A percentile compares a stretch with the other conserved stretches of the same genome.
phyloP scores from a whole-genome alignment of 257 asterid species.

The Gynochthodes officinalis region DNA sequence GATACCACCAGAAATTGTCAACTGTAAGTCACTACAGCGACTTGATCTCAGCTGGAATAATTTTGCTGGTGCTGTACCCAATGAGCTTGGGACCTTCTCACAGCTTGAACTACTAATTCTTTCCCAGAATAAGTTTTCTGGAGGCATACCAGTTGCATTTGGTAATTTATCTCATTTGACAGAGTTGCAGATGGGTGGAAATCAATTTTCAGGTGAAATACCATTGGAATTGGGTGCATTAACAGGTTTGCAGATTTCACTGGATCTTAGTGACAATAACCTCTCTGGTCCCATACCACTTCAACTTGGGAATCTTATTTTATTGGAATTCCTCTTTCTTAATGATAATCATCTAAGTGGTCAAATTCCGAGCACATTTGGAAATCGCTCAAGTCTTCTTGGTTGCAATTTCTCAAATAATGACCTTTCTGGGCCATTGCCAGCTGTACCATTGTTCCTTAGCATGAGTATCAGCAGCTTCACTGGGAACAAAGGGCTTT shows the following conservation, averaged over 20 bases:
- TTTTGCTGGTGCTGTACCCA: constrained; percentile 53
- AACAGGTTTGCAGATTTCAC: constrained; percentile 69
- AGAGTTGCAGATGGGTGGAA: constrained; percentile 90
- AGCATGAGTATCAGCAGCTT: constrained; percentile 74
- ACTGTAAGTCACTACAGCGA: constrained; percentile 72
- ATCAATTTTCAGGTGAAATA: constrained; percentile 62
- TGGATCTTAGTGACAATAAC: constrained; percentile 75
- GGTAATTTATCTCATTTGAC: constrained; percentile 82
- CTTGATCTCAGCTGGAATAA: constrained; percentile 81
- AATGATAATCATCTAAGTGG: constrained; percentile 73
- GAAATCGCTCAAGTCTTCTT: constrained; percentile 66
- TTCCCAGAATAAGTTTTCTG: constrained; percentile 66
- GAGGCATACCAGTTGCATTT: constrained; percentile 65
- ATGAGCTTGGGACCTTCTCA: constrained; percentile 60
- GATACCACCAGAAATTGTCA: constrained; percentile 56
- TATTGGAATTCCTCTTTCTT: constrained; percentile 64
- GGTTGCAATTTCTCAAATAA: constrained; percentile 88
- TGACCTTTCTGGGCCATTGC: constrained; percentile 69
- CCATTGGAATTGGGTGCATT: constrained; percentile 76
- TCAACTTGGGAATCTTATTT: constrained; percentile 74
- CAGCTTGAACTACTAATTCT: constrained; percentile 74
- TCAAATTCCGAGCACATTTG: constrained; percentile 77
- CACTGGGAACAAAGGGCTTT: constrained; percentile 71
- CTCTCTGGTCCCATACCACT: constrained; percentile 75
- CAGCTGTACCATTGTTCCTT: constrained; percentile 61